Evolutionary conservation across 495 filamentous ascomycete genomes (phyloP).

Genomic region (Daldinia decipiens): DNA sequence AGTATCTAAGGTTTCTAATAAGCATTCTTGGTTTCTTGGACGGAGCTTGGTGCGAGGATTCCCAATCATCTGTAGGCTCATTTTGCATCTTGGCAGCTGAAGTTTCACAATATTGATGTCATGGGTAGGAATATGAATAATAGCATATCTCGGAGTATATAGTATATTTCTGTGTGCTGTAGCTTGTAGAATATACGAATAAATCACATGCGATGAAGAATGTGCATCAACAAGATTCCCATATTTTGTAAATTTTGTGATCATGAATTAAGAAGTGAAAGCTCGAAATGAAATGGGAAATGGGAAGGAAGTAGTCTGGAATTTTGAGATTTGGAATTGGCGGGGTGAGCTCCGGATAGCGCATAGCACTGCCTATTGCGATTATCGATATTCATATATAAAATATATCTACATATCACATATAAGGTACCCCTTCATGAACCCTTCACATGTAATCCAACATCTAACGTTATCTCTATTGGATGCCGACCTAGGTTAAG

Average conservation of each 20-base stretch:
- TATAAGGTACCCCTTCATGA: background rate
- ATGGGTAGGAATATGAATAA: background rate
- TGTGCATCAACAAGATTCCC: background rate
- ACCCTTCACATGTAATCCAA: background rate
- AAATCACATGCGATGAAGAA: background rate
- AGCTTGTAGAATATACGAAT: background rate
- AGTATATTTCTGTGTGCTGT: background rate
- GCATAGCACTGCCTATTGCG: background rate
- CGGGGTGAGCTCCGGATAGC: background rate
- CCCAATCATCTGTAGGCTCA: conserved; percentile 3
- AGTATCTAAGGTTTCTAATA: background rate
- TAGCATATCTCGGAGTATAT: too few species aligned
- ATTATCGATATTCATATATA: background rate
- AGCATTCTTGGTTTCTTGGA: conserved; percentile 2
- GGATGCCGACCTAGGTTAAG: background rate
- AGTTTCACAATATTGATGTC: conserved; percentile 26
- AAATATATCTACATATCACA: background rate
- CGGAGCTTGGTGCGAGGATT: background rate
- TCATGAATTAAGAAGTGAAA: background rate
- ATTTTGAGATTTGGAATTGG: background rate
- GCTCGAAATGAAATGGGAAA: background rate
- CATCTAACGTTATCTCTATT: background rate
- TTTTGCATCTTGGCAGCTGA: conserved; percentile 33
- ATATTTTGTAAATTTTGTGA: background rate
- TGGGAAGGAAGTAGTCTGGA: background rate